Conservation (phyloP, 169 alveolate species). For the Cryptosporidium muris region DNA sequence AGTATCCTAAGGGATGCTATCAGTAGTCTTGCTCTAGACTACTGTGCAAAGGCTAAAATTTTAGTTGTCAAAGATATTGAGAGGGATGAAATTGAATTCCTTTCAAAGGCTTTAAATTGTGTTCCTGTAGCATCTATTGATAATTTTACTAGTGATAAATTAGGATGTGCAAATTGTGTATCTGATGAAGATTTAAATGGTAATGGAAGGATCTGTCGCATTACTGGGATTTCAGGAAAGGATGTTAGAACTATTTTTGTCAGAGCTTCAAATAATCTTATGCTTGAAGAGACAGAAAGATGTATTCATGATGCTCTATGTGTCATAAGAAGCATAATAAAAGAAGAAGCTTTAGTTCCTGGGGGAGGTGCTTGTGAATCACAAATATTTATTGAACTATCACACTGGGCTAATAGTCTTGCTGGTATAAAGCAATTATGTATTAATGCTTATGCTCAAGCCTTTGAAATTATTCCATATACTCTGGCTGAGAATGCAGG, state of each 20-base stretch:
- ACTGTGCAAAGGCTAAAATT: constrained; percentile 96
- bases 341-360: constrained; percentile 95
- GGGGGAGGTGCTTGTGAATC: constrained; percentile 99
- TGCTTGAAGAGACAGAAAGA: constrained; percentile 98
- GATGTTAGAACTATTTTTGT: constrained; percentile 94
- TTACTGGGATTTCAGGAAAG: constrained; percentile 94
- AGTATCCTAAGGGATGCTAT: constrained; percentile 98
- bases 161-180: constrained; percentile 95
- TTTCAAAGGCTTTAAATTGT: constrained; percentile 91
- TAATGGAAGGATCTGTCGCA: constrained; percentile 90
- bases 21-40: constrained; percentile 92
- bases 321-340: constrained; percentile 97
- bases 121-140: constrained; percentile 97
- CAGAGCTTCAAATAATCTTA: constrained; percentile 93
- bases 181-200: constrained; percentile 84
- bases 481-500: constrained; percentile 99
- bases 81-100: constrained; percentile 96
- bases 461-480: constrained; percentile 98
- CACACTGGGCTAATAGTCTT: constrained; percentile 84
- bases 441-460: constrained; percentile 97
- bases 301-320: constrained; percentile 98
- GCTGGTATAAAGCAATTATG: constrained; percentile 95
- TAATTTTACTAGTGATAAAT: constrained; percentile 94
- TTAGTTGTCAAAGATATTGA: constrained; percentile 97
- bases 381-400: constrained; percentile 84